Conservation (phyloP, 192 early-diverging fungal genomes). For the Coemansia sp. region DNA sequence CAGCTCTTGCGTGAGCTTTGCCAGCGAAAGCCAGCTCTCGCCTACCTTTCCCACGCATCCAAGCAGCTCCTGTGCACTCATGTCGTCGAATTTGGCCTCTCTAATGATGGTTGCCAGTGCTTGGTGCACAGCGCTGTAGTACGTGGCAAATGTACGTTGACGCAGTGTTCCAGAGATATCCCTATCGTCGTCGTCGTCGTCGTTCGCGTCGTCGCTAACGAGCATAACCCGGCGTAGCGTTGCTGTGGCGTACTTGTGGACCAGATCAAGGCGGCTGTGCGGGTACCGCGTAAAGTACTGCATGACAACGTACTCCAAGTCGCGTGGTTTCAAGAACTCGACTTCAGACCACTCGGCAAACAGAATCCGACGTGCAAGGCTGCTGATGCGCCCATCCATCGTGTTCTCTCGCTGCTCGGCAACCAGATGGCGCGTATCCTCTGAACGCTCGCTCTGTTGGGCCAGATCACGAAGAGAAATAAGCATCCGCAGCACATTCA, state of each 20-base stretch:
- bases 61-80: constrained; percentile 23
- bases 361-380: constrained; percentile 27
- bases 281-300: constrained; percentile 39
- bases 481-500: constrained; percentile 38
- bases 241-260: constrained; percentile 22
- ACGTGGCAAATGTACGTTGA: constrained; percentile 31
- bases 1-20: constrained; percentile 29
- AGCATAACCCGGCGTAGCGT: constrained; percentile 14
- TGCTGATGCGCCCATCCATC: constrained; percentile 46
- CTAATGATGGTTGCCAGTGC: constrained; percentile 21
- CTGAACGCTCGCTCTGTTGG: not conserved
- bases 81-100: constrained; percentile 4
- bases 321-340: constrained; percentile 16
- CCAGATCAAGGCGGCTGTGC: constrained; percentile 31
- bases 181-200: not conserved
- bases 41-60: constrained; percentile 19
- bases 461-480: constrained; percentile 20
- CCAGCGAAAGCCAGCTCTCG: constrained; percentile 37
- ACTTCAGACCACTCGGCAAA: constrained; percentile 16
- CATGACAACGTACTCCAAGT: constrained; percentile 32
- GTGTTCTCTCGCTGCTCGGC: constrained; percentile 20
- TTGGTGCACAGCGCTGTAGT: constrained; percentile 33
- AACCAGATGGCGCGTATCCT: constrained; percentile 4
- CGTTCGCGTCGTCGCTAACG: not conserved
- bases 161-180: constrained; percentile 3